These are phyloP conservation scores for Ophiostoma perfectum DNA, from an alignment of 2,329 filamentous ascomycete species.

Conservation along the genomic window DNA sequence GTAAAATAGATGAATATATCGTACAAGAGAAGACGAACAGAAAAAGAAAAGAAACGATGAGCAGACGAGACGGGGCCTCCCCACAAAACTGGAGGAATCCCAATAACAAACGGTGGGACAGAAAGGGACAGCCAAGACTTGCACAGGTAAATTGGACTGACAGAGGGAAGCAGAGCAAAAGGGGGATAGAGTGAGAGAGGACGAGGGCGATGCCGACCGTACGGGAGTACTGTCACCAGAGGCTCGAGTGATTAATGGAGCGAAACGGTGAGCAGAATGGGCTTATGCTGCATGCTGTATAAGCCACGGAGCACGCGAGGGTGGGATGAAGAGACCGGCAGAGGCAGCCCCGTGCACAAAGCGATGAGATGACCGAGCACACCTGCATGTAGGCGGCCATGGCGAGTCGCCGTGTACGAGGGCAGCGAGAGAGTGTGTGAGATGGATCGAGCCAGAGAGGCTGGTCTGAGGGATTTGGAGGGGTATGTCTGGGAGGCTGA, in stretches of 20 bases:
- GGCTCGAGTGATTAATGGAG: background rate
- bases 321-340: background rate
- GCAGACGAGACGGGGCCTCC: background rate
- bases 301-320: background rate
- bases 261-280: slow-evolving; percentile 2
- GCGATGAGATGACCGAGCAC: background rate
- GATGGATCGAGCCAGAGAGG: too few species aligned
- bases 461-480: slow-evolving; percentile 1
- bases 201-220: background rate
- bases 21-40: background rate
- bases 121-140: slow-evolving; percentile 5
- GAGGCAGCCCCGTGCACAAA: background rate
- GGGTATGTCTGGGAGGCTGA: background rate
- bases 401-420: too few species aligned
- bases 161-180: background rate
- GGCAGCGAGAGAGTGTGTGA: too few species aligned
- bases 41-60: background rate
- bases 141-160: slow-evolving; percentile 4
- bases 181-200: too few species aligned
- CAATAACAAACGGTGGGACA: background rate
- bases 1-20: too few species aligned
- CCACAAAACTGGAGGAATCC: background rate
- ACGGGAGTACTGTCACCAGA: background rate
- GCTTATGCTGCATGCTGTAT: background rate
- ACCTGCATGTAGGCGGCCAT: background rate